phyloP scores from a whole-genome alignment of 2,329 filamentous ascomycete species.

The Phialophora chinensis region DNA sequence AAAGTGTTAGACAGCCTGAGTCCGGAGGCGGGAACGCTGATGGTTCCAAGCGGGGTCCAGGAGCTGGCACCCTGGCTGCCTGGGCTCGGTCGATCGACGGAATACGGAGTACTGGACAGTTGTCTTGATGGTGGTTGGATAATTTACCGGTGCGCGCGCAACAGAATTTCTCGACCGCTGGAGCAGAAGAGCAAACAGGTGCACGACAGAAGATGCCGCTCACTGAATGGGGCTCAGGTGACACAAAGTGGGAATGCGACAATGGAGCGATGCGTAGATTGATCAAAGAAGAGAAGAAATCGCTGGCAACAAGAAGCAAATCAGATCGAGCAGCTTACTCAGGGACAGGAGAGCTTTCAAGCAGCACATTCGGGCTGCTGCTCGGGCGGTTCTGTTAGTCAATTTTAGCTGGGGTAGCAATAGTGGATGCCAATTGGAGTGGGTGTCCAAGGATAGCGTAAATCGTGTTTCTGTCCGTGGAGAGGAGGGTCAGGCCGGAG shows the following conservation, averaged over 20 bases:
- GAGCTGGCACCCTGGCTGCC: conserved; percentile 11
- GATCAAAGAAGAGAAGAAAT: conserved; percentile 7
- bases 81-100: conserved; percentile 3
- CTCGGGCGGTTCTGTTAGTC: conserved; percentile 13
- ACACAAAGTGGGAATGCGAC: conserved; percentile 3
- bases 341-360: background rate
- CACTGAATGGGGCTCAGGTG: conserved; percentile 12
- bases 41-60: conserved; percentile 14
- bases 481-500: background rate
- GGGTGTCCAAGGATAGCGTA: background rate
- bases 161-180: background rate
- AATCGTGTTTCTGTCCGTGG: background rate
- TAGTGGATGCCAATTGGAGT: conserved; percentile 8
- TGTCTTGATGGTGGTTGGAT: background rate
- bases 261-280: background rate
- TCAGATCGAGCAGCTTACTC: conserved; percentile 3
- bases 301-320: background rate
- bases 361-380: conserved; percentile 1
- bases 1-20: conserved; percentile 1
- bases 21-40: conserved; percentile 10
- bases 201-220: background rate
- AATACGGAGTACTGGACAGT: background rate
- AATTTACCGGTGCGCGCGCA: background rate
- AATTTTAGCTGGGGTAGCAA: conserved; percentile 7
- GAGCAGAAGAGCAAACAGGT: conserved; percentile 1